These are phyloP conservation scores for Amauroascus verrucosus DNA, from an alignment of 2,329 filamentous ascomycete species.

Conservation along the genomic window DNA sequence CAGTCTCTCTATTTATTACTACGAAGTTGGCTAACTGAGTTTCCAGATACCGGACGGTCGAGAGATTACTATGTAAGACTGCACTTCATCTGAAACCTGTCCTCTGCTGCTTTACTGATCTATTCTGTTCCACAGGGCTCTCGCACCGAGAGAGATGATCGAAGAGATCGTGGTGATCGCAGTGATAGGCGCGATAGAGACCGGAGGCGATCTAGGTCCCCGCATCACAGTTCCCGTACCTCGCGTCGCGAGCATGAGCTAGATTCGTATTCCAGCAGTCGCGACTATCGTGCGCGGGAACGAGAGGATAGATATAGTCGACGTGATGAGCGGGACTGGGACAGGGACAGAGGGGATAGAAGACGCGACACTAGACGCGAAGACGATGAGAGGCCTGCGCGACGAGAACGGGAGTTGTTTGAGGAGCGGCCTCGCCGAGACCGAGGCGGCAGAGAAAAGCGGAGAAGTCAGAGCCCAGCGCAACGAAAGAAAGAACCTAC, in stretches of 20 bases:
- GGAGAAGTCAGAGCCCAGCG: slow-evolving; percentile 67
- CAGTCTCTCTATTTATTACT: slow-evolving; percentile 19
- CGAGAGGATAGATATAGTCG: slow-evolving; percentile 84
- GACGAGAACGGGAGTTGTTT: slow-evolving; percentile 52
- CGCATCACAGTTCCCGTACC: slow-evolving; percentile 58
- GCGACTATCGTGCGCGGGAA: slow-evolving; percentile 84
- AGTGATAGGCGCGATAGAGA: slow-evolving; percentile 43
- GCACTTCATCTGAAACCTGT: not conserved
- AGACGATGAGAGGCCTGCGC: slow-evolving; percentile 51
- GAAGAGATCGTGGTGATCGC: slow-evolving; percentile 33
- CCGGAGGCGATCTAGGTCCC: slow-evolving; percentile 75
- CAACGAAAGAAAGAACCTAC: slow-evolving; percentile 91
- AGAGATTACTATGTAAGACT: slow-evolving; percentile 45
- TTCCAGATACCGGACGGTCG: slow-evolving; percentile 42
- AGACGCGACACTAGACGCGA: slow-evolving; percentile 55
- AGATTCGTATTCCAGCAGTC: slow-evolving; percentile 85
- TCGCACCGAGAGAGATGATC: slow-evolving; percentile 41
- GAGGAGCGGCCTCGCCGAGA: slow-evolving; percentile 48
- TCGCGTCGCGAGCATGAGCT: slow-evolving; percentile 62
- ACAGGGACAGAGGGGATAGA: slow-evolving; percentile 47
- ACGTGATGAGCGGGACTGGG: slow-evolving; percentile 65
- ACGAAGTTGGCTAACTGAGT: slow-evolving; percentile 16
- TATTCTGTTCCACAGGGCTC: slow-evolving; percentile 27
- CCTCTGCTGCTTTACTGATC: slow-evolving; percentile 20
- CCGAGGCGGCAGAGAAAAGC: slow-evolving; percentile 41